phyloP scores from a whole-genome alignment of 306 rosid genomes.

The Betula pendula region DNA sequence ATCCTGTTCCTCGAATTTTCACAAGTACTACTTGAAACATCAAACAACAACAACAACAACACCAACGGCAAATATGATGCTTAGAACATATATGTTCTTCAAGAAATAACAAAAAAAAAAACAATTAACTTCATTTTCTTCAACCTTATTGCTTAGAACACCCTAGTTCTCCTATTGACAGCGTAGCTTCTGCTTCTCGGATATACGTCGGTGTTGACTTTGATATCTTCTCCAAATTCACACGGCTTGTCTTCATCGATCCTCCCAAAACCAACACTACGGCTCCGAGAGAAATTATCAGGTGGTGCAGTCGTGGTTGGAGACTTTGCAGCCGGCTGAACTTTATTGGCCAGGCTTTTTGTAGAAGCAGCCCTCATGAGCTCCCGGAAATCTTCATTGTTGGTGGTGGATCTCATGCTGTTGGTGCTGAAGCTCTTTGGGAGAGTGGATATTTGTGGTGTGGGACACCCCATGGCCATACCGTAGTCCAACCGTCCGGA shows the following conservation, averaged over 20 bases:
- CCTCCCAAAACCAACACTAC: slow-evolving; percentile 50
- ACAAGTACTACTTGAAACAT: neutral
- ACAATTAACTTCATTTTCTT: neutral
- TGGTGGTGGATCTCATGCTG: slow-evolving; percentile 23
- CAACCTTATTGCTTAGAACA: neutral
- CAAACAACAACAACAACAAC: neutral
- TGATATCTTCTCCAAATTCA: slow-evolving; percentile 43
- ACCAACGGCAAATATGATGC: no score
- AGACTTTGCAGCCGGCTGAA: slow-evolving; percentile 9
- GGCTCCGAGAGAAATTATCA: slow-evolving; percentile 33
- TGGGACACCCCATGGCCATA: slow-evolving; percentile 38
- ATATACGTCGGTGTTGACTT: slow-evolving; percentile 20
- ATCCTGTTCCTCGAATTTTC: neutral
- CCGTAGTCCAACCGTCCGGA: slow-evolving; percentile 28
- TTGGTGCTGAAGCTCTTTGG: slow-evolving; percentile 55
- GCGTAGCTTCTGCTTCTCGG: slow-evolving; percentile 58
- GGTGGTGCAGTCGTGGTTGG: neutral
- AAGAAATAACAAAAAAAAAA: neutral
- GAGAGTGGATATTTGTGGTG: slow-evolving; percentile 19
- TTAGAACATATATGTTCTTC: no score
- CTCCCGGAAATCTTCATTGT: slow-evolving; percentile 40
- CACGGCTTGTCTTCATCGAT: slow-evolving; percentile 65
- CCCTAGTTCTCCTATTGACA: slow-evolving; percentile 24
- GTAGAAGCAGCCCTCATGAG: slow-evolving; percentile 52
- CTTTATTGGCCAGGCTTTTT: neutral